These are phyloP conservation scores for Colletotrichum sp. DNA, from an alignment of 2,329 filamentous ascomycete genomes.

Conservation along the genomic window DNA sequence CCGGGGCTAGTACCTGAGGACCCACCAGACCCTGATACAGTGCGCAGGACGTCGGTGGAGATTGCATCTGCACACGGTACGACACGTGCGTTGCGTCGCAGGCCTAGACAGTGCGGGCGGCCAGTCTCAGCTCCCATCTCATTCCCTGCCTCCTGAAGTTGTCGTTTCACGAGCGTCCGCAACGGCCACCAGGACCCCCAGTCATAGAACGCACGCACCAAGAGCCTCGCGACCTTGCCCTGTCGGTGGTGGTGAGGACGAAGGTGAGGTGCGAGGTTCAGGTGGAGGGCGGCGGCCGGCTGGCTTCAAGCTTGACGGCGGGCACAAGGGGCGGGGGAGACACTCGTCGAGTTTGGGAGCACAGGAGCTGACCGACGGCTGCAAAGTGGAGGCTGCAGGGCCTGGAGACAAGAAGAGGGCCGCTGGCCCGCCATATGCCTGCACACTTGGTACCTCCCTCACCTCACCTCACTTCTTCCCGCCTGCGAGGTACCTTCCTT, in stretches of 20 bases:
- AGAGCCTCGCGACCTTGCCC: conserved; percentile 14
- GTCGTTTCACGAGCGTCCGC: conserved; percentile 21
- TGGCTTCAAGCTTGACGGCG: neutral
- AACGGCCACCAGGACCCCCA: conserved; percentile 18
- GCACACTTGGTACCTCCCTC: neutral
- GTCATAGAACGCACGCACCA: conserved; percentile 6
- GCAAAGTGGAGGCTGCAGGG: neutral
- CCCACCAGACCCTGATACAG: conserved; percentile 12
- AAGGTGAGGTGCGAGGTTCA: neutral
- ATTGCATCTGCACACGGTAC: neutral
- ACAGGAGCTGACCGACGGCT: neutral
- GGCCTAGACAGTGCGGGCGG: neutral
- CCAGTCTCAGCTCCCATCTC: conserved; percentile 1
- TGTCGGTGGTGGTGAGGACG: conserved; percentile 13
- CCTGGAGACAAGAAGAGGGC: neutral
- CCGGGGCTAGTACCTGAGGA: neutral
- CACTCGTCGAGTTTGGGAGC: neutral
- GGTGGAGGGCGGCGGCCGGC: neutral
- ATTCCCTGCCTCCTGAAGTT: conserved; percentile 16
- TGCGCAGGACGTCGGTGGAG: neutral
- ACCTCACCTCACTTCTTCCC: neutral
- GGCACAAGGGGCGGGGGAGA: neutral
- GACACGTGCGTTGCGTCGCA: fast-evolving
- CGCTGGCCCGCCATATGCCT: neutral
- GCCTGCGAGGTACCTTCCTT: neutral